These are phyloP conservation scores for Brassica rapa DNA, from an alignment of 345 rosid genomes.

Conservation along the genomic window DNA sequence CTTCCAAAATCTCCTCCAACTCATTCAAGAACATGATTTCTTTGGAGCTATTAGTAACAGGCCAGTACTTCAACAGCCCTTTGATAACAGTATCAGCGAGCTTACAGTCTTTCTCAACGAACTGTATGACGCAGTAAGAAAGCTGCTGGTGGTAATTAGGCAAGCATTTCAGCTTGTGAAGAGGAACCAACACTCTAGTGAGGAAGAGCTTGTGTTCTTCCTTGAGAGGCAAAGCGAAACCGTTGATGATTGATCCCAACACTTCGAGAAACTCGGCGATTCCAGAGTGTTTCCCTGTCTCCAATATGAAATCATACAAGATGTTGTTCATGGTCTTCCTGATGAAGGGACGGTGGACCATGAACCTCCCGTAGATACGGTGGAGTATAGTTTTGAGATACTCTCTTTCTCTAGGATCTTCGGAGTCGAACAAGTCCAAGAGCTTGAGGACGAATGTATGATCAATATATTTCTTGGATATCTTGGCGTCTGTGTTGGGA, in stretches of 20 bases:
- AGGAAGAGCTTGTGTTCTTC: slow-evolving; percentile 94
- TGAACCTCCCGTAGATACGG: slow-evolving; percentile 85
- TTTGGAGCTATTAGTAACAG: slow-evolving; percentile 85
- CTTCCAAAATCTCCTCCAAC: slow-evolving; percentile 86
- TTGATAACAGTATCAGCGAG: slow-evolving; percentile 78
- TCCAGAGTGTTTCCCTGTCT: slow-evolving; percentile 83
- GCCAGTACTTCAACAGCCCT: slow-evolving; percentile 91
- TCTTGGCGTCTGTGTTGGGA: slow-evolving; percentile 75
- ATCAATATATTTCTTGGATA: slow-evolving; percentile 67
- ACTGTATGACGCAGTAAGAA: slow-evolving; percentile 78
- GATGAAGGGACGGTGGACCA: slow-evolving; percentile 91
- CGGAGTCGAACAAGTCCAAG: slow-evolving; percentile 83
- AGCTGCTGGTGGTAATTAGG: slow-evolving; percentile 86
- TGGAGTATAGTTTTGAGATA: slow-evolving; percentile 86
- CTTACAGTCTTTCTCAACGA: slow-evolving; percentile 89
- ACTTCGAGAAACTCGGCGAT: slow-evolving; percentile 88
- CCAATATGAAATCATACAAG: slow-evolving; percentile 70
- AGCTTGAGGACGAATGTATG: slow-evolving; percentile 68
- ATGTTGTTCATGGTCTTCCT: slow-evolving; percentile 85
- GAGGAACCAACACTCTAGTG: slow-evolving; percentile 66
- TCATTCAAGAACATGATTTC: slow-evolving; percentile 91
- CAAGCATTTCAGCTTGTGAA: slow-evolving; percentile 83
- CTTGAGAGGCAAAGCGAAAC: slow-evolving; percentile 89
- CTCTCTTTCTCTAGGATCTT: slow-evolving; percentile 91
- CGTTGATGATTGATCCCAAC: slow-evolving; percentile 88